These are phyloP conservation scores for Trichoderma simmonsii DNA, from an alignment of 2,329 filamentous ascomycete genomes.

Conservation along the genomic window DNA sequence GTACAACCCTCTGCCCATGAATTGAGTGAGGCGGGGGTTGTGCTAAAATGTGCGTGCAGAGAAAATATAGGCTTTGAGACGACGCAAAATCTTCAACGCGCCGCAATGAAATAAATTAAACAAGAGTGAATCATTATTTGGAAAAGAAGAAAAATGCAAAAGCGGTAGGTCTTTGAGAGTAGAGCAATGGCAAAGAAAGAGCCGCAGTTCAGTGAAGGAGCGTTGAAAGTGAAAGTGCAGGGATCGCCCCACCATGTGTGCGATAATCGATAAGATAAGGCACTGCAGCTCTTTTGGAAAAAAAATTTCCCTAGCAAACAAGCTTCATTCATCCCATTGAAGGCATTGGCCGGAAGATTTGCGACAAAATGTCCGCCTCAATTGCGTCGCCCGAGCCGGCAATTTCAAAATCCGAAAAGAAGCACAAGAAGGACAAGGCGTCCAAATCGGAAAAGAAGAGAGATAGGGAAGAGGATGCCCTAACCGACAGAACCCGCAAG, in stretches of 20 bases:
- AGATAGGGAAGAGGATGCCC: constrained; percentile 41
- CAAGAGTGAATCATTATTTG: neutral
- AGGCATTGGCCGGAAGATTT: neutral
- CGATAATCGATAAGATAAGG: constrained; percentile 21
- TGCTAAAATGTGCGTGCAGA: neutral
- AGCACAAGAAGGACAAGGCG: constrained; percentile 36
- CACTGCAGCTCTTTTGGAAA: neutral
- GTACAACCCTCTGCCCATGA: neutral
- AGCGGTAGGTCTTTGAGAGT: neutral
- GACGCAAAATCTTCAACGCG: neutral
- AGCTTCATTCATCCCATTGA: constrained; percentile 2
- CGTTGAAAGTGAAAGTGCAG: neutral
- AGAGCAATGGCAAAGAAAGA: neutral
- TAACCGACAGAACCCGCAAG: constrained; percentile 42
- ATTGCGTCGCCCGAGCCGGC: constrained; percentile 31
- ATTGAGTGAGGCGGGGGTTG: neutral
- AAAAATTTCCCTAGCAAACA: constrained; percentile 15
- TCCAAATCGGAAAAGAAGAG: constrained; percentile 43
- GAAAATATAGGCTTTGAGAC: neutral
- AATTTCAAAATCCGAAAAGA: constrained; percentile 37
- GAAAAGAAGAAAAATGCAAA: too few species aligned
- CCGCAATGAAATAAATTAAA: neutral
- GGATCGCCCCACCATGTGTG: neutral
- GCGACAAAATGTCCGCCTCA: constrained; percentile 22
- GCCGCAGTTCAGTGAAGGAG: neutral